Evolutionary conservation across 2,329 filamentous ascomycete species (phyloP), one percentile per base, ranked within the genome.

Genomic region (Herpotrichia juniperi): DNA sequence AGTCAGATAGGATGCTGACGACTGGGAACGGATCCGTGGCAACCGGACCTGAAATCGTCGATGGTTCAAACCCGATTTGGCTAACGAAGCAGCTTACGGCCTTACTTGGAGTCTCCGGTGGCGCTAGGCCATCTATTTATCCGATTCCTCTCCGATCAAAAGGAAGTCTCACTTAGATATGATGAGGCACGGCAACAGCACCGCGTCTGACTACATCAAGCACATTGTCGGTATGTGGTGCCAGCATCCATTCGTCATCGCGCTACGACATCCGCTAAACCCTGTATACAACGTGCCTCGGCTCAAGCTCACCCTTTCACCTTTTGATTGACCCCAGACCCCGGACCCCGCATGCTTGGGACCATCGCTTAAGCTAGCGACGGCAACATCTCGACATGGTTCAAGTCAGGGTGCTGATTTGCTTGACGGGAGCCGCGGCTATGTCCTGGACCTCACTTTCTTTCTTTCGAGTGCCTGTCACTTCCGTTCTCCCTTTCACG

Each of bases 301-400:
- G 42, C 34, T 42, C 42, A 40, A 21, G 21, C 10, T 21, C 3
- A 24, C 37, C 26, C 30, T 17, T 30, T 10, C 22, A n/a, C 24
- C 11, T 43, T 31, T 31, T 6, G 6, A 7, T 16, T 25, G 19
- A 11, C 39, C 39, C 39, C 21, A n/a, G 22, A 25, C 42, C 48
- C 48, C 42, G 42, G 47, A 50, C 47, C 47, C 47, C 47, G 47
- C 47, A 34, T 50, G n/a, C 40, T 35, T 44, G 37, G 37, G 19
- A 8, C 11, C 30, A n/a, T 24, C 31, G n/a, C 34, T 37, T 19
- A 17, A n/a, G 16, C 21, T 9, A 19, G n/a, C 12, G 12, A 37
- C 12, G 21, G 34, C 6, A 19, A 19, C 17, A 14, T 3, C 37
- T 40, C 22, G 37, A 17, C 34, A 17, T 10, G 17, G n/a, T 17